Evolutionary conservation across 768 basidiomycete genomes (phyloP), one percentile per base, ranked within the genome.

Genomic region (Strobilomyces dryophilus): DNA sequence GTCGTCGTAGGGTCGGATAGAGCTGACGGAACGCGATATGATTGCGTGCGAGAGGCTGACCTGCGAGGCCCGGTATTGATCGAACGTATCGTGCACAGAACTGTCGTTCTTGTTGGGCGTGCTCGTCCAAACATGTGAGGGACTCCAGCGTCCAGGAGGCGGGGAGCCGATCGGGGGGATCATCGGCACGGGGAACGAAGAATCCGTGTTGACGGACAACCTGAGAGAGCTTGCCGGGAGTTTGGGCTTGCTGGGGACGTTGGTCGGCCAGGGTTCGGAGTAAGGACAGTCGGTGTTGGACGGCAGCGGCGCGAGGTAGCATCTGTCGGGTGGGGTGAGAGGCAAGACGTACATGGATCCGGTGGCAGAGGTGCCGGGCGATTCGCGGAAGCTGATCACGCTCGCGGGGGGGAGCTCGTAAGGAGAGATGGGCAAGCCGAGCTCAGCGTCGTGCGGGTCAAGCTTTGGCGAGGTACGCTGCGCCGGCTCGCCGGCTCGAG

Each of bases 311-410:
- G 52, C 54, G 43, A 66, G 55, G 52, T 60, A 60, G 11, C 58
- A 67, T 35, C 49, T 57, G 43, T 64, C 62, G 1, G 65, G 65
- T 0, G 65, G 64, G 9, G 64, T 64, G 36, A 66, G 64, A 11
- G 62, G 65, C 34, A 54, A 12, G 14, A 54, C 52, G 10, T 18
- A 52, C 6, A 39, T 18, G 17, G 51, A 45, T 21, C 51, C 51
- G 1, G 51, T 46, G 21, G 1, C 27, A 21, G 62, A 55, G 0
- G 45, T 53, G 4, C 64, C 54, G 10, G 52, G 53, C 2, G 64
- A 47, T n/a, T 55, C 51, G 8, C 27, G 27, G 24, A 29, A 34
- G 46, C 39, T 50, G 8, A 42, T 35, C 39, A 36, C 27, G 8
- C 49, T 41, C 18, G 52, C 10, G 35, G 39, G 11, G 20, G 42